A percentile compares a stretch with the other conserved stretches of the same genome.
Conservation (phyloP, 164 flowering plant species). For the Platanus orientalis region DNA sequence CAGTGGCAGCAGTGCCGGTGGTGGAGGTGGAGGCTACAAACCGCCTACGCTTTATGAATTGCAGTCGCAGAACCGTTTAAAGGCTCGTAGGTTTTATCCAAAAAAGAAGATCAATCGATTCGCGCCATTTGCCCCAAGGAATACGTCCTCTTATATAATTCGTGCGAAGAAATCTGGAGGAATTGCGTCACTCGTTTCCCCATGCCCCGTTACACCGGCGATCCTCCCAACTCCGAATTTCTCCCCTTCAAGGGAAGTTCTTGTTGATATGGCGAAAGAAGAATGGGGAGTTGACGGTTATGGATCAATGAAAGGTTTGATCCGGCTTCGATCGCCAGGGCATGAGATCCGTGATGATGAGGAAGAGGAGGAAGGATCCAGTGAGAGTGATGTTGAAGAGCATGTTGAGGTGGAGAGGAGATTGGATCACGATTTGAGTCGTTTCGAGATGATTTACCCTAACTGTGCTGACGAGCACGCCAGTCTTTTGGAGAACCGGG, state of each 20-base stretch:
- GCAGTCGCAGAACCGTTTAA: conserved; percentile 66
- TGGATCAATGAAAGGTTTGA: conserved; percentile 96
- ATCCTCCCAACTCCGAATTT: conserved; percentile 80
- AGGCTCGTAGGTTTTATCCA: conserved; percentile 59
- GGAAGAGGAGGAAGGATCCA: conserved; percentile 68
- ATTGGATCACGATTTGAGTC: conserved; percentile 88
- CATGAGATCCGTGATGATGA: conserved; percentile 56
- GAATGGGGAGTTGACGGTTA: conserved; percentile 98
- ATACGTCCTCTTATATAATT: conserved; percentile 72
- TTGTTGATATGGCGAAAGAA: conserved; percentile 90
- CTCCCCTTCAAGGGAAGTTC: conserved; percentile 75
- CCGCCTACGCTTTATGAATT: conserved; percentile 68
- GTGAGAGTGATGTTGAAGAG: conserved; percentile 96
- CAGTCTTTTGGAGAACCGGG: conserved; percentile 69
- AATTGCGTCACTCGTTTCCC: conserved; percentile 75
- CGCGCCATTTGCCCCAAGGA: conserved; percentile 84
- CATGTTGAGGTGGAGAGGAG: conserved; percentile 94
- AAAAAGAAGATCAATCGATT: conserved; percentile 64
- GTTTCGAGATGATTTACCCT: conserved; percentile 92
- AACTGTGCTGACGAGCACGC: conserved; percentile 43
- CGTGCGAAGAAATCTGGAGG: conserved; percentile 80
- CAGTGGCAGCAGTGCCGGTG: conserved; percentile 11
- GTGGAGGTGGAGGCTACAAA: conserved; percentile 39
- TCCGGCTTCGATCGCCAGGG: conserved; percentile 72
- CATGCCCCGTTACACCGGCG: conserved; percentile 78